phyloP scores from a whole-genome alignment of 2,329 filamentous ascomycete genomes.

The Aspergillus oerlinghausenensis region DNA sequence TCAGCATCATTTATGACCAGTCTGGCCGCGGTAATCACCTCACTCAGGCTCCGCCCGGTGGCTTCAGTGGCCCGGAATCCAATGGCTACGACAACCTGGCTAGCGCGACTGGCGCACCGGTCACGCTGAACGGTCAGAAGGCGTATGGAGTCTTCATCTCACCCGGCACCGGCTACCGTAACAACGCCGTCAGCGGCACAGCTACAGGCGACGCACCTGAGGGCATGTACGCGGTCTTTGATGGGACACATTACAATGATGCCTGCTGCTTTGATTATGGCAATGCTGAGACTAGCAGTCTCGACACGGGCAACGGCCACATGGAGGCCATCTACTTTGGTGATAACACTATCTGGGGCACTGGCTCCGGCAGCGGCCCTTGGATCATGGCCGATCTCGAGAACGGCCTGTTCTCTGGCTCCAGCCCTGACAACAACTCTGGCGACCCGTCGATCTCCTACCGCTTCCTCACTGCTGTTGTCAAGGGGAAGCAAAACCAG shows the following conservation, averaged over 20 bases:
- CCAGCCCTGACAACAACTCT: slow-evolving; percentile 43
- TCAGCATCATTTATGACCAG: slow-evolving; percentile 63
- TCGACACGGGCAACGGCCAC: slow-evolving; percentile 57
- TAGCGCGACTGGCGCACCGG: slow-evolving; percentile 56
- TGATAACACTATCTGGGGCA: slow-evolving; percentile 51
- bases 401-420: slow-evolving; percentile 61
- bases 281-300: slow-evolving; percentile 51
- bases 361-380: slow-evolving; percentile 55
- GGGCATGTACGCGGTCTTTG: slow-evolving; percentile 32
- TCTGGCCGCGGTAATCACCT: slow-evolving; percentile 60
- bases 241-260: slow-evolving; percentile 32
- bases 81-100: slow-evolving; percentile 59
- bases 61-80: slow-evolving; percentile 52
- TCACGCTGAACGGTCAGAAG: slow-evolving; percentile 57
- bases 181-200: slow-evolving; percentile 49
- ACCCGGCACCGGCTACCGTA: slow-evolving; percentile 61
- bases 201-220: slow-evolving; percentile 52
- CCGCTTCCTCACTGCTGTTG: slow-evolving; percentile 53
- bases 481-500: slow-evolving; percentile 54
- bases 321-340: slow-evolving; percentile 69
- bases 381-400: slow-evolving; percentile 69
- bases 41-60: slow-evolving; percentile 57
- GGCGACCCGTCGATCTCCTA: slow-evolving; percentile 49
- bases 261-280: slow-evolving; percentile 51
- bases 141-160: slow-evolving; percentile 61